Evolutionary conservation across 139 green algal genomes (phyloP).

Genomic region (Micractinium sp.): DNA sequence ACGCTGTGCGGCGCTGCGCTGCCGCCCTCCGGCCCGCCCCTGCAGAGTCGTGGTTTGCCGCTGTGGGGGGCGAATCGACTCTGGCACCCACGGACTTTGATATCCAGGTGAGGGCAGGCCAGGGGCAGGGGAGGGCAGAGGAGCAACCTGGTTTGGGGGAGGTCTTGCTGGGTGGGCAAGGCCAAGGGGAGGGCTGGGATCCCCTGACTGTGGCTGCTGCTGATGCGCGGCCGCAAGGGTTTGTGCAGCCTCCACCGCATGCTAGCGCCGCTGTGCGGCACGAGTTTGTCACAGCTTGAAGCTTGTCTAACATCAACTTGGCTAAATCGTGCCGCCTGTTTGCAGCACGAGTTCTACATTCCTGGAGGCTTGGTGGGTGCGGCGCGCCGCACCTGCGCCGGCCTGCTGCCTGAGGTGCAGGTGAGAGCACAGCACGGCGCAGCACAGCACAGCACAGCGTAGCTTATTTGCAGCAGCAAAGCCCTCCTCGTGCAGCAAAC

Average conservation of each 20-base stretch:
- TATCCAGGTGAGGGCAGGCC: constrained; percentile 8
- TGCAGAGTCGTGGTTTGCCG: not conserved
- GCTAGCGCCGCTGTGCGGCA: not conserved
- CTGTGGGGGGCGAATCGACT: too few species aligned
- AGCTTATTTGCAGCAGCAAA: not conserved
- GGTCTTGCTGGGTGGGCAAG: not conserved
- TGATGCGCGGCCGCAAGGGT: too few species aligned
- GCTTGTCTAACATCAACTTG: too few species aligned
- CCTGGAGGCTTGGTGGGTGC: not conserved
- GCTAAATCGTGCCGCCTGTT: too few species aligned
- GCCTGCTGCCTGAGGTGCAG: not conserved
- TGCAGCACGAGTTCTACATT: constrained; percentile 9
- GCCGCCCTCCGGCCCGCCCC: not conserved
- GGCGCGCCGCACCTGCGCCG: not conserved
- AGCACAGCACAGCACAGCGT: not conserved
- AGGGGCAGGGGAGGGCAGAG: not conserved
- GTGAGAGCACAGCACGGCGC: not conserved
- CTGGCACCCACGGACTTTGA: not conserved
- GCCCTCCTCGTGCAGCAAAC: not conserved
- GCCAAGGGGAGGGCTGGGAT: too few species aligned
- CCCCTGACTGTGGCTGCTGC: too few species aligned
- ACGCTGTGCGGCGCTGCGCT: not conserved
- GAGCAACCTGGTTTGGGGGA: too few species aligned
- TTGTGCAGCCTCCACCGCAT: too few species aligned
- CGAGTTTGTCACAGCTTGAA: too few species aligned